phyloP scores from a whole-genome alignment of 805 yeast species.

The Wickerhamiella kurtzmanii region DNA sequence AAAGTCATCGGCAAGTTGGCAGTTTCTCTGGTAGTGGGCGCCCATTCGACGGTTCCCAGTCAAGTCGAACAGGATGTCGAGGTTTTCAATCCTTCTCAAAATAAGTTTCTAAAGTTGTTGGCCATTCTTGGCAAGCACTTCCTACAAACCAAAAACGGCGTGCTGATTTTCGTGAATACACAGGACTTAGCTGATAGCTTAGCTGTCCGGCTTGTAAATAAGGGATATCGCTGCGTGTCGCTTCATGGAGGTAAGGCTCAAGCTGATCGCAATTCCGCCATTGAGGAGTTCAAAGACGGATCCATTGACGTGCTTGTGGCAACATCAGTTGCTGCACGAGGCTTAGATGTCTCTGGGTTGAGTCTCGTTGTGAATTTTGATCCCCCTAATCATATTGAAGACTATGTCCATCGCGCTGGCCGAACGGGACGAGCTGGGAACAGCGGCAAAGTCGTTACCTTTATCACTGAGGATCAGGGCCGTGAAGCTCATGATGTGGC shows the following conservation, averaged over 20 bases:
- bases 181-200: conserved; percentile 77
- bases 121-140: conserved; percentile 36
- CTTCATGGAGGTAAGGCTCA: conserved; percentile 92
- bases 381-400: conserved; percentile 80
- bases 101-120: conserved; percentile 44
- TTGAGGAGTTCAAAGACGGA: conserved; percentile 54
- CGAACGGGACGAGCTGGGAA: conserved; percentile 89
- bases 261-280: conserved; percentile 60
- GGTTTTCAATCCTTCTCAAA: conserved; percentile 36
- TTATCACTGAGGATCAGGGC: conserved; percentile 49
- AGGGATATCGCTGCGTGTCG: conserved; percentile 48
- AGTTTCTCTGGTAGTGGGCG: conserved; percentile 40
- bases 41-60: conserved; percentile 64
- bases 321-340: conserved; percentile 90
- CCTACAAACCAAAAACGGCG: conserved; percentile 24
- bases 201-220: conserved; percentile 36
- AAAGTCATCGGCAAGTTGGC: background rate
- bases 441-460: conserved; percentile 61
- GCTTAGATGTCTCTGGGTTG: conserved; percentile 80
- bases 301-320: conserved; percentile 56
- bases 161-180: conserved; percentile 73
- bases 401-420: conserved; percentile 91
- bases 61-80: conserved; percentile 64
- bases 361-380: conserved; percentile 71
- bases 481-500: conserved; percentile 55